Conservation (phyloP, 2,329 filamentous ascomycete genomes). For the Penicillium hesseltinei region DNA sequence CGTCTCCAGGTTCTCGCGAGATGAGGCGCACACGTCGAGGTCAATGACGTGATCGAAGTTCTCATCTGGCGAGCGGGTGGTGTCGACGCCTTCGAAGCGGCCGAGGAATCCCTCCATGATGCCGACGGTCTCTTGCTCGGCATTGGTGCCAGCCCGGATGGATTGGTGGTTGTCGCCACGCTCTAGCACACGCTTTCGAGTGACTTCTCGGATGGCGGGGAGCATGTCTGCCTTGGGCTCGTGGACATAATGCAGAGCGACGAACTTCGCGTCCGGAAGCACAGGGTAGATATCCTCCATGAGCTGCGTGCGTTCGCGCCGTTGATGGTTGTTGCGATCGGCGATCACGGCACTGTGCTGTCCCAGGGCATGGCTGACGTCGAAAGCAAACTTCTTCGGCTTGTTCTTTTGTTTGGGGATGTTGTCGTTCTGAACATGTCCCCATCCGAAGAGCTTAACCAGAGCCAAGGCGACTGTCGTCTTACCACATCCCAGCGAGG, state of each 20-base stretch:
- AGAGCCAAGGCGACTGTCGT: slow-evolving; percentile 86
- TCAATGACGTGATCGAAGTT: slow-evolving; percentile 83
- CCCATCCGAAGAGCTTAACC: slow-evolving; percentile 81
- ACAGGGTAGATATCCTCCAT: slow-evolving; percentile 70
- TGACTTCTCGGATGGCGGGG: slow-evolving; percentile 69
- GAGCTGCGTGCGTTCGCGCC: slow-evolving; percentile 82
- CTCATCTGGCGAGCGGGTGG: slow-evolving; percentile 67
- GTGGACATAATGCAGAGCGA: slow-evolving; percentile 88
- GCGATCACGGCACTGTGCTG: slow-evolving; percentile 74
- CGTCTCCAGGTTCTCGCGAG: slow-evolving; percentile 79
- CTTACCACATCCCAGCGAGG: slow-evolving; percentile 95
- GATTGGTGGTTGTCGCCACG: slow-evolving; percentile 98
- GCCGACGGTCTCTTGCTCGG: slow-evolving; percentile 69
- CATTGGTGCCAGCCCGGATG: slow-evolving; percentile 78
- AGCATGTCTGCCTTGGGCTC: slow-evolving; percentile 61
- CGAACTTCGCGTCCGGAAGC: slow-evolving; percentile 65
- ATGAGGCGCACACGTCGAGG: slow-evolving; percentile 73
- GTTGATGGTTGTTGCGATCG: slow-evolving; percentile 91
- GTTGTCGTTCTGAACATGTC: slow-evolving; percentile 95
- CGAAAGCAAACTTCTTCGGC: slow-evolving; percentile 72
- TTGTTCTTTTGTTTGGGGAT: slow-evolving; percentile 74
- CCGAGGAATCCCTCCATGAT: slow-evolving; percentile 95
- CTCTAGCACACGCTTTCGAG: slow-evolving; percentile 72
- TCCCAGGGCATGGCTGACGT: slow-evolving; percentile 64
- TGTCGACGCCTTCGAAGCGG: slow-evolving; percentile 76